phyloP scores from a whole-genome alignment of 805 yeast genomes.

The Ogataea populi-albae region DNA sequence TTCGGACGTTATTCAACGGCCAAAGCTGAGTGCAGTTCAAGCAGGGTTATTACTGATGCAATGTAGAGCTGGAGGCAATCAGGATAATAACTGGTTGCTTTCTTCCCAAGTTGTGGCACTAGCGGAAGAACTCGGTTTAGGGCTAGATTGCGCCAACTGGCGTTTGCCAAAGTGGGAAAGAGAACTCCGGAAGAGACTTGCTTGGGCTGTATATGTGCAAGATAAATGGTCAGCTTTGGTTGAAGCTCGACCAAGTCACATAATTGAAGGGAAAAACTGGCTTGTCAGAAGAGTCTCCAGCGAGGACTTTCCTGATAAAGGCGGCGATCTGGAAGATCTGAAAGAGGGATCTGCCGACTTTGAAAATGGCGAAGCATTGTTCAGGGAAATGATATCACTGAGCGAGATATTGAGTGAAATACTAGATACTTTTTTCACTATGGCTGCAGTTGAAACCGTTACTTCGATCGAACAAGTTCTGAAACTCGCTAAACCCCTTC shows the following conservation, averaged over 20 bases:
- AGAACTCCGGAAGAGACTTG: conserved; percentile 78
- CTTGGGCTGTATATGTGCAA: conserved; percentile 94
- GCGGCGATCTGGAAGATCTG: conserved; percentile 32
- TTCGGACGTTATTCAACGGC: conserved; percentile 73
- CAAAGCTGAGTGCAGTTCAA: conserved; percentile 88
- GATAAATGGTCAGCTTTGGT: conserved; percentile 87
- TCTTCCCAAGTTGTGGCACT: conserved; percentile 84
- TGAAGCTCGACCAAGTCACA: conserved; percentile 83
- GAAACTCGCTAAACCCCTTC: conserved; percentile 77
- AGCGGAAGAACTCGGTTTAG: conserved; percentile 88
- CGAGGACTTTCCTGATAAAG: conserved; percentile 78
- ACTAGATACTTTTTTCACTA: conserved; percentile 66
- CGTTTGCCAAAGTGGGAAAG: conserved; percentile 93
- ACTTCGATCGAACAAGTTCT: conserved; percentile 65
- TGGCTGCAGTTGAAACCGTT: conserved; percentile 56
- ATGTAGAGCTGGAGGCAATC: conserved; percentile 43
- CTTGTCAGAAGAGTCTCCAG: conserved; percentile 62
- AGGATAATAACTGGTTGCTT: conserved; percentile 75
- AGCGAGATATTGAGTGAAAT: conserved; percentile 71
- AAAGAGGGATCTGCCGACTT: conserved; percentile 65
- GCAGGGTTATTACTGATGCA: conserved; percentile 81
- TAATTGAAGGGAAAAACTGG: conserved; percentile 74
- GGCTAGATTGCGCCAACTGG: conserved; percentile 90
- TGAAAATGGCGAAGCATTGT: conserved; percentile 65
- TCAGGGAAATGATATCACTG: conserved; percentile 63